Evolutionary conservation across 495 filamentous ascomycete species (phyloP).

Genomic region (Aspergillus homomorphus): DNA sequence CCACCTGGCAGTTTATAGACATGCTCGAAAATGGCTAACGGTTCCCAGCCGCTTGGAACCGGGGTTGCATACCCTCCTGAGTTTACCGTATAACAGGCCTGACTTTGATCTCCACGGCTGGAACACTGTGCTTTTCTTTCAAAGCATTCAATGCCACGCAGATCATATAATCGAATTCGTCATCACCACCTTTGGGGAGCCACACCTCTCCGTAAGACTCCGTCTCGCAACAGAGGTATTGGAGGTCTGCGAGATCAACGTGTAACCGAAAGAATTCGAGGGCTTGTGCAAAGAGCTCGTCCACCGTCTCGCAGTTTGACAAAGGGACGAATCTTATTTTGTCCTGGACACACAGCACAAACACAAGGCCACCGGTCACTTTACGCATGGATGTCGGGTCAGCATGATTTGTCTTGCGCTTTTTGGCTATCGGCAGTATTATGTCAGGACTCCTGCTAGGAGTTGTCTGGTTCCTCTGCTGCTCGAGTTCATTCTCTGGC

Average conservation of each 20-base stretch:
- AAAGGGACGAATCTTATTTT: constrained; percentile 9
- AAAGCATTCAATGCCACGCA: background rate
- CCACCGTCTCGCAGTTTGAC: constrained; percentile 12
- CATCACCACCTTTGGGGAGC: background rate
- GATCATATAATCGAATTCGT: background rate
- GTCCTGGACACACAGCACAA: background rate
- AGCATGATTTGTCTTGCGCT: background rate
- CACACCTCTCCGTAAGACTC: constrained; percentile 10
- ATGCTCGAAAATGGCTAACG: too few relatives aligned
- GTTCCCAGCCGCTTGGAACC: too few relatives aligned
- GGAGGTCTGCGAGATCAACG: constrained; percentile 2
- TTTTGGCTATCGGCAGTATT: background rate
- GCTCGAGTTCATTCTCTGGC: background rate
- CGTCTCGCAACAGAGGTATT: constrained; percentile 21
- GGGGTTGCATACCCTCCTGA: too few relatives aligned
- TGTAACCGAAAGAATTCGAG: constrained; percentile 18
- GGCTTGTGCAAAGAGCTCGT: constrained; percentile 23
- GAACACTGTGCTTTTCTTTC: background rate
- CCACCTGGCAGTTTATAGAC: too few relatives aligned
- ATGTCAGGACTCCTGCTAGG: background rate
- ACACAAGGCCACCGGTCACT: background rate
- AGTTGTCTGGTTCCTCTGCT: background rate
- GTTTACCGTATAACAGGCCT: background rate
- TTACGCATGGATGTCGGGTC: background rate
- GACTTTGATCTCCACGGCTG: background rate